Conservation (phyloP, 129 eudicot genomes). For the Scalesia atractyloides region DNA sequence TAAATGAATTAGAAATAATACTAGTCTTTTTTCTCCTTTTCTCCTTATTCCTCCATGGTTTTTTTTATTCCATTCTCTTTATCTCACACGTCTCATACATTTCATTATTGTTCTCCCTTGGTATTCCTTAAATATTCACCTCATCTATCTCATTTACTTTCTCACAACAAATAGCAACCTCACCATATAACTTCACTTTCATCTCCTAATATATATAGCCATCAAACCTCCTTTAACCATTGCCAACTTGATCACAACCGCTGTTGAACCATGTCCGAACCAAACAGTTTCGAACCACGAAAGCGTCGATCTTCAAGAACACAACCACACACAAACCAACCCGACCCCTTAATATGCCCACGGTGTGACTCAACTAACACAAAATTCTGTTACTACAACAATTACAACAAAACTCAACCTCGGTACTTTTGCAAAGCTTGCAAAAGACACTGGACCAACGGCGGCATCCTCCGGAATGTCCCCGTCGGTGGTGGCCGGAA, state of each 20-base stretch:
- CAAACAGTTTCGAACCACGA: slow-evolving; percentile 27
- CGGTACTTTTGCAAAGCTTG: slow-evolving; percentile 84
- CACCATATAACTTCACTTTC: not conserved
- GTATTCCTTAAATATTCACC: not conserved
- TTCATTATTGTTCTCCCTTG: not conserved
- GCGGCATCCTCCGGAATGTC: slow-evolving; percentile 79
- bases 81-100: too few species aligned
- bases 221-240: slow-evolving; percentile 16
- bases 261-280: slow-evolving; percentile 18
- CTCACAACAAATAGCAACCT: not conserved
- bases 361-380: slow-evolving; percentile 77
- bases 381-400: slow-evolving; percentile 87
- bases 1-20: too few species aligned
- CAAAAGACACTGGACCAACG: slow-evolving; percentile 88
- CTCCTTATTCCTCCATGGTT: too few species aligned
- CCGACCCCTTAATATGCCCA: slow-evolving; percentile 64
- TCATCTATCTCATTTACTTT: not conserved
- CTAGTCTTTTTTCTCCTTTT: too few species aligned
- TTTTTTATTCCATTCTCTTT: too few species aligned
- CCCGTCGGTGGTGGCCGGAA: slow-evolving; percentile 89
- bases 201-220: not conserved
- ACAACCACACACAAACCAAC: slow-evolving; percentile 29
- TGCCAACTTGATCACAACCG: not conserved
- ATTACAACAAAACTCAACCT: slow-evolving; percentile 86
- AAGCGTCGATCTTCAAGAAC: slow-evolving; percentile 31